Base-by-base conservation (phyloP, 495 filamentous ascomycete genomes). In the Penicillium waksmanii region DNA sequence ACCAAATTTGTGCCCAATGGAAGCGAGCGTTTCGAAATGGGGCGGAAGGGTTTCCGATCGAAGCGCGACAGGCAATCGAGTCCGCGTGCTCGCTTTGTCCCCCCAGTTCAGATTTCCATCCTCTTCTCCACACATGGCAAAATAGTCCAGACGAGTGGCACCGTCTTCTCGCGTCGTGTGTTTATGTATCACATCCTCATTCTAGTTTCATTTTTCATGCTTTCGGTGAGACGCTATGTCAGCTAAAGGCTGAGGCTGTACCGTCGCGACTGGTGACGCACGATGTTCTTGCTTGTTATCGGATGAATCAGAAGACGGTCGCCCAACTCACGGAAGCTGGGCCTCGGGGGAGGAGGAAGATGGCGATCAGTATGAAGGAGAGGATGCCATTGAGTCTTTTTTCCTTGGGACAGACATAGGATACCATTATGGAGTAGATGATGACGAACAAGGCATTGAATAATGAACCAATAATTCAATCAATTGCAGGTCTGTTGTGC, bases 201-300 rank as follows among this genome's bases (percentile, higher is more conserved):
- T 71, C 60, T 1, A 75, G 54, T 10, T 83, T 90, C 49, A 74
- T 81, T 12, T 89, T 89, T 77, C 77, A 83, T 53, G 84, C 90
- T 40, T 86, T 87, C 10, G 89, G 87, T 0, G 77, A 77, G 15
- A 82, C 86, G 57, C 71, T 93, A 0, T 85, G 82, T 6, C 74
- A 79, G 33, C 78, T 93, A 15, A 94, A 93, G 66, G 80, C 84
- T 0, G 63, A 61, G 8, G 65, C 53, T 11, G 48, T 57, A 38
- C 58, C 72, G 7, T 67, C 70, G 0, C 68, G 74, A 11, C 54
- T 51, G 0, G 60, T 77, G 9, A 61, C 62, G 7, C 65, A 72
- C 53, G 65, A 73, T 27, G 56, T 75, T 5, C 51, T 73, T 3
- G 63, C 66, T 2, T 73, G 67, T 53, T 75, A 74, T 47, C 64